Evolutionary conservation across 176 grass and related monocot species (phyloP), one percentile per base, ranked within the genome.

Genomic region (Sorghum bicolor): DNA sequence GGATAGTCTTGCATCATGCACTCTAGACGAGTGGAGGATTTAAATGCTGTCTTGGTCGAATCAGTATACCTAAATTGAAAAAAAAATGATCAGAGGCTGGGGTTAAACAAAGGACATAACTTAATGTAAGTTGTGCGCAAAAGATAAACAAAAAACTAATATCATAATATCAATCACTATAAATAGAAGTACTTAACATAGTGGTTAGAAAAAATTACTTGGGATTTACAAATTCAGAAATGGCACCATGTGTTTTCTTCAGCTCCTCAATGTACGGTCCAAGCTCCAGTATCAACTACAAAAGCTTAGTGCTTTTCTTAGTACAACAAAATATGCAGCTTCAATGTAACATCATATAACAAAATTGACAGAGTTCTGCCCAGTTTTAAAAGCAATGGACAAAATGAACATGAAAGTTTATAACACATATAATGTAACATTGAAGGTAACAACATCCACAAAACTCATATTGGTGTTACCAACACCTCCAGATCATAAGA

Each of bases 1-100:
- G 96, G 96, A 88, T 98, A 98, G 79, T 98, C 96, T 89, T 98
- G 96, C 93, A 98, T 98, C 96, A 98, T 98, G 85, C 96, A 98
- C 67, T 98, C 96, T 73, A 98, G 75, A 63, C 96, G 91, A 81
- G 96, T 98, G 37, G 96, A 94, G 2, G 96, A 95, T 79, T 94
- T 98, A 85, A 98, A 98, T 83, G 93, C 67, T 31, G 83, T 92
- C 81, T 98, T 98, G 74, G 86, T 95, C 39, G 91, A 90, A 88
- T 95, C 91, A 45, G 68, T 90, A 77, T 98, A 95, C 89, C 96
- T 98, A 61, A 79, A 68, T 85, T 64, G 50, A 36, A n/a, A n/a
- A 78, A 81, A 80, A 64, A 64, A 86, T 58, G 52, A 65, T 26
- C 45, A 75, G 12, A 11, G 12, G 82, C 70, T 24, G 8, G 14